Evolutionary conservation across 2,329 filamentous ascomycete genomes (phyloP).

Genomic region (Pyrenophora seminiperda): DNA sequence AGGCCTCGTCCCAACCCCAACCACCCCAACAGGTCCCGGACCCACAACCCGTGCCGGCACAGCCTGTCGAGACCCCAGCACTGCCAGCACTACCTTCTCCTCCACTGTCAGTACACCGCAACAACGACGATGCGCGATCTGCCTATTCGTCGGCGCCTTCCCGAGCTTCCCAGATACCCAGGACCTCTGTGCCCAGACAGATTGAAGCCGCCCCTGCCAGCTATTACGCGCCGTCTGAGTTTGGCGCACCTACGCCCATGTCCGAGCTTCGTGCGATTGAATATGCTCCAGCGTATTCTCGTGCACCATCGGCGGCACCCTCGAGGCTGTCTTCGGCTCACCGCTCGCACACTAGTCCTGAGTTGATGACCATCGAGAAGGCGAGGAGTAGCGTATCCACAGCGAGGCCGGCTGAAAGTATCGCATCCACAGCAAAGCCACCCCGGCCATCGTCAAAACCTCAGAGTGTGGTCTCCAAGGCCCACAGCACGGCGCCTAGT

Average conservation of each 20-base stretch:
- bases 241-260: conserved; percentile 34
- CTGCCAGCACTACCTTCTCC: conserved; percentile 24
- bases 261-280: conserved; percentile 37
- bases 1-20: conserved; percentile 35
- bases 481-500: conserved; percentile 8
- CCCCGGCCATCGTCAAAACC: conserved; percentile 11
- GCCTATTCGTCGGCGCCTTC: conserved; percentile 43
- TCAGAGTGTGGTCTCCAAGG: conserved; percentile 18
- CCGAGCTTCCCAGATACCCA: conserved; percentile 24
- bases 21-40: conserved; percentile 41
- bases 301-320: conserved; percentile 32
- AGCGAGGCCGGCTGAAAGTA: conserved; percentile 20
- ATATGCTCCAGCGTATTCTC: conserved; percentile 43
- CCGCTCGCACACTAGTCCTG: conserved; percentile 40
- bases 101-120: conserved; percentile 42
- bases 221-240: conserved; percentile 43
- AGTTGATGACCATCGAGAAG: conserved; percentile 32
- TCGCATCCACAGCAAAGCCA: conserved; percentile 13
- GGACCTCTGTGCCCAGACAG: conserved; percentile 31
- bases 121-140: conserved; percentile 47
- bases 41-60: conserved; percentile 35
- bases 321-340: conserved; percentile 31
- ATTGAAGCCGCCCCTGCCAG: conserved; percentile 49
- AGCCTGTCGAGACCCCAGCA: conserved; percentile 26
- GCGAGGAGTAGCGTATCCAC: conserved; percentile 27